These are phyloP conservation scores for Cardamine resedifolia DNA, from an alignment of 345 rosid species.

Conservation along the genomic window DNA sequence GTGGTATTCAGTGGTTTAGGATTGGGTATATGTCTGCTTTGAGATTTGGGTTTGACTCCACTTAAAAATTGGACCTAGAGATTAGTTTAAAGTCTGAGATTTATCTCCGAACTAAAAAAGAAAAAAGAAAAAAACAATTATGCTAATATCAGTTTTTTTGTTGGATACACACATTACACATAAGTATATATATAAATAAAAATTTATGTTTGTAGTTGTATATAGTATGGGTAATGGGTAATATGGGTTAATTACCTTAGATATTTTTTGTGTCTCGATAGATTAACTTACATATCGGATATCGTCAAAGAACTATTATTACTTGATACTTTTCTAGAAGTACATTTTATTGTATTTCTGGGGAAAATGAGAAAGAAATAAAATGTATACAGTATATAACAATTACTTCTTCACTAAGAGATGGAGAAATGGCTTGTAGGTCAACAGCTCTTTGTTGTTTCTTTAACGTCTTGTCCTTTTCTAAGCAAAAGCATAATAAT, in stretches of 20 bases:
- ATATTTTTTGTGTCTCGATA: not conserved
- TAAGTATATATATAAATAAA: no score
- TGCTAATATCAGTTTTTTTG: no score
- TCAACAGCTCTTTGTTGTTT: slow-evolving; percentile 27
- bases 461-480: slow-evolving; percentile 32
- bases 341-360: not conserved
- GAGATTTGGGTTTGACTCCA: no score
- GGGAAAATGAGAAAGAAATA: not conserved
- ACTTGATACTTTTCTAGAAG: not conserved
- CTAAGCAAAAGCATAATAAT: slow-evolving; percentile 26
- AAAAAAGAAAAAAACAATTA: no score
- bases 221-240: not conserved
- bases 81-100: no score
- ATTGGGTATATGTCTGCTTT: no score
- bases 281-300: not conserved
- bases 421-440: slow-evolving; percentile 33
- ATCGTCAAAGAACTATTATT: not conserved
- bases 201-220: not conserved
- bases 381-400: not conserved
- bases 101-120: no score
- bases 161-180: no score
- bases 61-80: no score
- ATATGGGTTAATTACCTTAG: not conserved
- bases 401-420: slow-evolving; percentile 39
- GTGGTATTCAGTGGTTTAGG: no score